Conservation (phyloP, 139 green algal genomes). For the Picochlorum sp. region DNA sequence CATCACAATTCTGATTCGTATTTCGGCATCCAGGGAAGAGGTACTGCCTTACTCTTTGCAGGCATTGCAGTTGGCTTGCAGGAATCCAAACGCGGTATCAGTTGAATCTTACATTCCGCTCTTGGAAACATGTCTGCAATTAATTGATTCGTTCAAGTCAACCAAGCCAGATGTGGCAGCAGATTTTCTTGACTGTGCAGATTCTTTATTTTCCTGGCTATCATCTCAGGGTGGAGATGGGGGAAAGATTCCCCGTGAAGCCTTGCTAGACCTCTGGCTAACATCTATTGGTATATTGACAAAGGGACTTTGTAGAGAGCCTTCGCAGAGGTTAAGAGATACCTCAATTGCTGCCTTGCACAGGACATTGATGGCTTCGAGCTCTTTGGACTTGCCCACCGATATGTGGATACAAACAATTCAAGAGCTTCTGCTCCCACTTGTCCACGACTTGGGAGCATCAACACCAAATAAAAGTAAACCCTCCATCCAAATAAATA, state of each 20-base stretch:
- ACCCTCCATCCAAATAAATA: constrained; percentile 37
- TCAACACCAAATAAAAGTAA: not conserved
- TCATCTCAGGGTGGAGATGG: constrained; percentile 16
- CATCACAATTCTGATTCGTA: constrained; percentile 67
- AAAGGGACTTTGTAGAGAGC: constrained; percentile 30
- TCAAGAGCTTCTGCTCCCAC: constrained; percentile 41
- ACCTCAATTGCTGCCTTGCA: constrained; percentile 52
- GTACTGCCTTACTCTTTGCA: constrained; percentile 24
- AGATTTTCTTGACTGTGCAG: constrained; percentile 42
- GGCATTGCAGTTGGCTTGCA: constrained; percentile 19
- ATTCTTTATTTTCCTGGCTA: constrained; percentile 42
- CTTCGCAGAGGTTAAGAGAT: constrained; percentile 43
- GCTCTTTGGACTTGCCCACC: constrained; percentile 45
- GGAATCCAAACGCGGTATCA: constrained; percentile 11
- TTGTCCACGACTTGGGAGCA: constrained; percentile 21
- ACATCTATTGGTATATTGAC: constrained; percentile 38
- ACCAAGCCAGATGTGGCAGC: constrained; percentile 25
- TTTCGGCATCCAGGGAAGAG: constrained; percentile 47
- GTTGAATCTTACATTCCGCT: constrained; percentile 19
- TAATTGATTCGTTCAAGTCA: constrained; percentile 46
- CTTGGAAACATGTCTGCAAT: constrained; percentile 33
- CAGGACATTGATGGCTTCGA: constrained; percentile 52
- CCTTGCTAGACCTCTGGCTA: constrained; percentile 52
- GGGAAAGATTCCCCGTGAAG: constrained; percentile 15
- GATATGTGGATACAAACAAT: constrained; percentile 42